These are phyloP conservation scores for Paramecium octaurelia DNA, from an alignment of 73 alveolate genomes.

Conservation along the genomic window DNA sequence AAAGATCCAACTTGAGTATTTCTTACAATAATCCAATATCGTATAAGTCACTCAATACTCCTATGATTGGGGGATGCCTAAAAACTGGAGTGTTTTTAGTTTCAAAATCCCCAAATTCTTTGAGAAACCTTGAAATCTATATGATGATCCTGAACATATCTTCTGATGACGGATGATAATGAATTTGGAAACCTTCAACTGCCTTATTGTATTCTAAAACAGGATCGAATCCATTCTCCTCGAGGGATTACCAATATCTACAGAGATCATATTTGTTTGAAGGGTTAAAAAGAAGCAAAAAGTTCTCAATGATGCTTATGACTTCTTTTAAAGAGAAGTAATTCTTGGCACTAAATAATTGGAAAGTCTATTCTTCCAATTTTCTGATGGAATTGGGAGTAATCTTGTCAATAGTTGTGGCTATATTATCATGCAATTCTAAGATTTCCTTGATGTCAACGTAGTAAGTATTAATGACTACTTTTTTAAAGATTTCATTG, in stretches of 20 bases:
- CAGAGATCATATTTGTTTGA: slow-evolving; percentile 71
- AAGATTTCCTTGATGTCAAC: background rate
- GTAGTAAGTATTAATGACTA: background rate
- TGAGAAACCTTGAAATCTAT: slow-evolving; percentile 68
- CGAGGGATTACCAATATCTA: slow-evolving; percentile 72
- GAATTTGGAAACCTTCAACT: slow-evolving; percentile 70
- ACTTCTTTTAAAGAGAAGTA: slow-evolving; percentile 51
- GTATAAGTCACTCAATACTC: slow-evolving; percentile 62
- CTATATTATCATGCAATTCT: slow-evolving; percentile 31
- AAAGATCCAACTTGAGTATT: slow-evolving; percentile 58
- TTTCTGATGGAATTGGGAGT: slow-evolving; percentile 55
- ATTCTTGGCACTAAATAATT: slow-evolving; percentile 41
- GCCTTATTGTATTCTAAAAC: slow-evolving; percentile 76
- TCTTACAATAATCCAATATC: slow-evolving; percentile 72
- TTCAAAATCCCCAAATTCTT: slow-evolving; percentile 77
- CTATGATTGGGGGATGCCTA: slow-evolving; percentile 80
- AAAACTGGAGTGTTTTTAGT: slow-evolving; percentile 68
- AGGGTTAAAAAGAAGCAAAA: slow-evolving; percentile 63
- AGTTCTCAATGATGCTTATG: slow-evolving; percentile 45
- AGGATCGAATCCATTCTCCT: slow-evolving; percentile 74
- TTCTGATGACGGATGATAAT: slow-evolving; percentile 69
- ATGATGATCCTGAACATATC: slow-evolving; percentile 72
- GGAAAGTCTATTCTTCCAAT: slow-evolving; percentile 55
- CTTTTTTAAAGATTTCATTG: slow-evolving; percentile 56
- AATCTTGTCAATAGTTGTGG: slow-evolving; percentile 17